Evolutionary conservation across 495 filamentous ascomycete genomes (phyloP).

Genomic region (Aspergillus homomorphus): DNA sequence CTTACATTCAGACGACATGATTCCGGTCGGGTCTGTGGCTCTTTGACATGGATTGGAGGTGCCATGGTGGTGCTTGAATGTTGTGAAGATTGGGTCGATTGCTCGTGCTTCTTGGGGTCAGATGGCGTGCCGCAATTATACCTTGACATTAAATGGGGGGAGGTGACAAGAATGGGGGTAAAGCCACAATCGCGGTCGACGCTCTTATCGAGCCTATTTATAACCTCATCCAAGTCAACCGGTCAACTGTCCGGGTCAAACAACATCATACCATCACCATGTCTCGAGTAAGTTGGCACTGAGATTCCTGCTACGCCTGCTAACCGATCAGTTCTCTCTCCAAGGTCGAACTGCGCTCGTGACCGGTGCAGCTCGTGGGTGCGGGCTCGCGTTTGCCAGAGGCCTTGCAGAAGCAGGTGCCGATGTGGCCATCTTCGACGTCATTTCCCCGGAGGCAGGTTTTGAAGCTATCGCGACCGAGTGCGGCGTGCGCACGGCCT

Average conservation of each 20-base stretch:
- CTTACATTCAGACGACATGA: constrained; percentile 14
- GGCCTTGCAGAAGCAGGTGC: constrained; percentile 82
- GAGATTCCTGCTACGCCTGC: neutral
- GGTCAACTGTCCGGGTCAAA: neutral
- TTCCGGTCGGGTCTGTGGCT: constrained; percentile 15
- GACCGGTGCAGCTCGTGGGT: constrained; percentile 79
- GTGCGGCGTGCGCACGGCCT: constrained; percentile 33
- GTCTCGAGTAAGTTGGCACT: constrained; percentile 18
- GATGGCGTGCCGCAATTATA: neutral
- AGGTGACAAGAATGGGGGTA: constrained; percentile 15
- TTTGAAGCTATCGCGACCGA: constrained; percentile 34
- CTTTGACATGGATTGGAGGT: constrained; percentile 18
- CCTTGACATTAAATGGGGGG: neutral
- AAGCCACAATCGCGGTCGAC: neutral
- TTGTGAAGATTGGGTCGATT: neutral
- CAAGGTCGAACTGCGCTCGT: constrained; percentile 69
- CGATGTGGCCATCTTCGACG: constrained; percentile 67
- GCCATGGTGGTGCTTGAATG: constrained; percentile 4
- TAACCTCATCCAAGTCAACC: neutral
- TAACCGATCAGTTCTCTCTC: constrained; percentile 35
- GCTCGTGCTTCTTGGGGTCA: neutral
- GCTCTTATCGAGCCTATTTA: neutral
- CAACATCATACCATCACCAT: constrained; percentile 13
- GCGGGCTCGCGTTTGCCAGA: constrained; percentile 73
- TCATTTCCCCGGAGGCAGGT: constrained; percentile 28